These are phyloP conservation scores for Rhodotorula sp. DNA, from an alignment of 1,284 basidiomycete species.

Conservation along the genomic window DNA sequence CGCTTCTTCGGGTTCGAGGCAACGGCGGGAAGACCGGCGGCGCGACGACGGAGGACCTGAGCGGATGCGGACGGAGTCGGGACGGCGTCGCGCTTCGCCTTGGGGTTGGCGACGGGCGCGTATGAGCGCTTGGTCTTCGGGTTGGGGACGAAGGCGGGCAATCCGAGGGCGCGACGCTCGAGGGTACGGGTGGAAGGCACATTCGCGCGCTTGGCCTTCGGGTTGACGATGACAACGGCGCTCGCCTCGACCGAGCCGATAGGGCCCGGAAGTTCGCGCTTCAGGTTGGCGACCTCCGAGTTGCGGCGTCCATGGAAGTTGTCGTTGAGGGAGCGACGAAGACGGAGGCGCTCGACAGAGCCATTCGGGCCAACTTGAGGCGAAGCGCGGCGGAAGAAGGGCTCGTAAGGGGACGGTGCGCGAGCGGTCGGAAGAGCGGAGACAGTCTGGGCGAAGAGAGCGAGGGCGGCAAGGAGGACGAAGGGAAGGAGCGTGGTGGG, in stretches of 20 bases:
- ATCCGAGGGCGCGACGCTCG: constrained; percentile 4
- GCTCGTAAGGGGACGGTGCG: constrained; percentile 16
- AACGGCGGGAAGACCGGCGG: constrained; percentile 5
- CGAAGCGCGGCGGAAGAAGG: constrained; percentile 29
- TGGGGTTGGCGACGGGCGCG: constrained; percentile 11
- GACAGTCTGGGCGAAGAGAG: constrained; percentile 18
- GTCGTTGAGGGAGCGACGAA: constrained; percentile 15
- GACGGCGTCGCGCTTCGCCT: constrained; percentile 13
- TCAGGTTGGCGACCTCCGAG: constrained; percentile 2
- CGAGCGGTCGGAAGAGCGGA: constrained; percentile 24
- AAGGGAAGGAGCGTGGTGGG: constrained; percentile 6
- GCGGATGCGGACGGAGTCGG: not conserved
- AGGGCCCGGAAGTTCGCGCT: not conserved
- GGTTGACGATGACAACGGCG: constrained; percentile 10
- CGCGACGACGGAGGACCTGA: constrained; percentile 12
- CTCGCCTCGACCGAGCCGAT: not conserved
- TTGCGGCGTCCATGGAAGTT: constrained; percentile 9
- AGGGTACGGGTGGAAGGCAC: not conserved
- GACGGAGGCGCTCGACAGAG: constrained; percentile 34
- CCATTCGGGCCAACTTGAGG: constrained; percentile 27
- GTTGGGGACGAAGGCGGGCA: constrained; percentile 22
- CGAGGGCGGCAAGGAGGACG: constrained; percentile 24
- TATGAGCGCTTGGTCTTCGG: constrained; percentile 34
- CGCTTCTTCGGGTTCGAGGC: constrained; percentile 32
- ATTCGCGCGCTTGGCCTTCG: constrained; percentile 21